Conservation (phyloP, 2,329 filamentous ascomycete species). For the Fusarium phyllophilum region DNA sequence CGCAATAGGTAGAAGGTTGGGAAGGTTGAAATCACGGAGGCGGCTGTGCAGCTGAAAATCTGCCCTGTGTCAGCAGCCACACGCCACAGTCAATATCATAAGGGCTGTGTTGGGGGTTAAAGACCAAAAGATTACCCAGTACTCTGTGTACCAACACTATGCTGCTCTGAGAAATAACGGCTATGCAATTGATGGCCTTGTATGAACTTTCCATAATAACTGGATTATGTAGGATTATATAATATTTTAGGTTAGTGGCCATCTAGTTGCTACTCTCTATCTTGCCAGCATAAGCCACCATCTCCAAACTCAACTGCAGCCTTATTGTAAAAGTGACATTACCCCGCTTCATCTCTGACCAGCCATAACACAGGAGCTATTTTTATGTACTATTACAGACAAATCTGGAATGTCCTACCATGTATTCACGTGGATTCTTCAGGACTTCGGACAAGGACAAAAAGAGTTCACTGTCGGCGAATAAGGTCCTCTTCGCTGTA, state of each 20-base stretch:
- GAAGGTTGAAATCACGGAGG: neutral
- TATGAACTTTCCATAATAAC: fast-evolving
- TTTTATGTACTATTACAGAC: neutral
- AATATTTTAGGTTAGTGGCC: neutral
- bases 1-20: too few species aligned
- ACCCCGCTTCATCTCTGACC: neutral
- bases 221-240: neutral
- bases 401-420: neutral
- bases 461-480: neutral
- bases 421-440: neutral
- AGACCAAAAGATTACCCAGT: neutral
- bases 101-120: neutral
- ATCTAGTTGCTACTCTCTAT: neutral
- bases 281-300: neutral
- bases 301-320: neutral
- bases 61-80: neutral
- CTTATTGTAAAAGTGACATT: neutral
- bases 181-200: fast-evolving
- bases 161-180: fast-evolving
- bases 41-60: neutral
- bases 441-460: neutral
- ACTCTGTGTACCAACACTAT: neutral
- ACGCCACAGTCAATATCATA: neutral
- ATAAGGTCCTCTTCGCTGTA: neutral
- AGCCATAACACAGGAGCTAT: neutral